Evolutionary conservation across 2,329 filamentous ascomycete genomes (phyloP).

Genomic region (Sporothrix brasiliensis): DNA sequence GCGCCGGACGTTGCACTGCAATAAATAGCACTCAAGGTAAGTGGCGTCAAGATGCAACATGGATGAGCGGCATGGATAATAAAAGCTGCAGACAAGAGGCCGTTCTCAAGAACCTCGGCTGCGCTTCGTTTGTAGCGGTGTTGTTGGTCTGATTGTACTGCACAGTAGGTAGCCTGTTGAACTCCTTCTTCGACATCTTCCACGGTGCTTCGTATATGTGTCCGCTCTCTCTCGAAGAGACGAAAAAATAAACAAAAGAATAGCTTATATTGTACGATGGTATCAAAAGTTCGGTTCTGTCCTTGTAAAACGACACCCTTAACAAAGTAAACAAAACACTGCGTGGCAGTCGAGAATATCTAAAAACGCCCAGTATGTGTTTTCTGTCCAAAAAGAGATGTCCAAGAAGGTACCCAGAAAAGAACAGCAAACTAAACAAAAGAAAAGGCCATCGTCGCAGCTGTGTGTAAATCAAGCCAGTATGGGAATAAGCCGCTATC

Average conservation of each 20-base stretch:
- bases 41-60: not conserved
- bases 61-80: not conserved
- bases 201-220: not conserved
- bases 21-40: not conserved
- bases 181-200: not conserved
- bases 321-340: not conserved
- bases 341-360: not conserved
- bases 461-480: not conserved
- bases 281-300: not conserved
- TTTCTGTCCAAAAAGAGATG: not conserved
- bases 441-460: not conserved
- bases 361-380: not conserved
- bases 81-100: not conserved
- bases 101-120: not conserved
- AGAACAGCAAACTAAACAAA: not conserved
- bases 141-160: not conserved
- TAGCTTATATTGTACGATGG: not conserved
- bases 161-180: not conserved
- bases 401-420: not conserved
- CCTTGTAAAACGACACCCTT: not conserved
- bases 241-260: not conserved
- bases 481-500: constrained; percentile 21
- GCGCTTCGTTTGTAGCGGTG: not conserved
- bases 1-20: not conserved
- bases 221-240: not conserved